These are phyloP conservation scores for Sporothrix phasma DNA, from an alignment of 2,329 filamentous ascomycete genomes.

Conservation along the genomic window DNA sequence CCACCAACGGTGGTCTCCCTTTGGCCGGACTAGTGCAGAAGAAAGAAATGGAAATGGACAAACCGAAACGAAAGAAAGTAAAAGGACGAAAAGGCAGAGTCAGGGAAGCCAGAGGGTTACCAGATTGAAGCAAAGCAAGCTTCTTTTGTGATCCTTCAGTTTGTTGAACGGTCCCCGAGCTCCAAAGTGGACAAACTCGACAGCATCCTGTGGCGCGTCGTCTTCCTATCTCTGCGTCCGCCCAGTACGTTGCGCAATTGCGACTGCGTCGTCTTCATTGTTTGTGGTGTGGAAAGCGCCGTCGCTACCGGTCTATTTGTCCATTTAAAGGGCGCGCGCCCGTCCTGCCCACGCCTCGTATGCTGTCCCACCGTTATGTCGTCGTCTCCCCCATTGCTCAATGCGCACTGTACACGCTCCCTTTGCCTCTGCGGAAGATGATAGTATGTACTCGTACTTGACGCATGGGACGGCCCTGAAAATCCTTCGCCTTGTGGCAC, in stretches of 20 bases:
- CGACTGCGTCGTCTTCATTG: background rate
- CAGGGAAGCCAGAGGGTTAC: too few relatives aligned
- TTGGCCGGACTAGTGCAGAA: background rate
- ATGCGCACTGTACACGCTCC: background rate
- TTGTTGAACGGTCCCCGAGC: background rate
- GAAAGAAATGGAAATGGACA: background rate
- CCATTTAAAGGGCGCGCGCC: background rate
- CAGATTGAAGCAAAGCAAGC: too few relatives aligned
- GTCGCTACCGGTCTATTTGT: background rate
- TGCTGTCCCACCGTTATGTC: background rate
- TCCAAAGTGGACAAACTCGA: background rate
- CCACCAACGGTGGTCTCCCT: background rate
- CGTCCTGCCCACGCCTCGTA: background rate
- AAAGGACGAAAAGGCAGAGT: background rate
- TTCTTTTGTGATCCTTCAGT: background rate
- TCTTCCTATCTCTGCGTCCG: background rate
- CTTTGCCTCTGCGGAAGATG: background rate
- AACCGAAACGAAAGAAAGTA: background rate
- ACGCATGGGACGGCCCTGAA: background rate
- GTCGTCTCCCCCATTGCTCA: background rate
- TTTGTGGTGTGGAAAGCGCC: background rate
- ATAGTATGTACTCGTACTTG: too few relatives aligned
- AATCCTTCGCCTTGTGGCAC: background rate
- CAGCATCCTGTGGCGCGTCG: background rate
- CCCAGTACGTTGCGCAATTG: background rate